Evolutionary conservation across 495 filamentous ascomycete species (phyloP), one percentile per base, ranked within the genome.

Genomic region (Aspergillus steynii): DNA sequence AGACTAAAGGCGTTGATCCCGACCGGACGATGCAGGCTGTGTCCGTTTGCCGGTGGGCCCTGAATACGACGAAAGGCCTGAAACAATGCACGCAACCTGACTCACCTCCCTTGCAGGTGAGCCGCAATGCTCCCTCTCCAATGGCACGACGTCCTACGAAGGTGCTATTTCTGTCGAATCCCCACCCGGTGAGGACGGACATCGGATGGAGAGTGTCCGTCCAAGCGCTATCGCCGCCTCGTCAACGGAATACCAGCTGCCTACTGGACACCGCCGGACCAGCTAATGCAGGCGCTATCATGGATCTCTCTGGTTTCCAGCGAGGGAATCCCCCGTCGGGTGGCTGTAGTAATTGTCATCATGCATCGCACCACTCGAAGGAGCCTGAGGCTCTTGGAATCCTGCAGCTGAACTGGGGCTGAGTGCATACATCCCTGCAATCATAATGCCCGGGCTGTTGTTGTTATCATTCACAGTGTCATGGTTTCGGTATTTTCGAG

Each of bases 21-120:
- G 8, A 12, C 5, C 12, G 37, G 37, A 14, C 14, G 37, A 50
- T 29, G 32, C 50, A 49, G 29, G 15, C 45, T 49, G 29, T 29
- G 42, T 57, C 29, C 15, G 37, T 56, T 20, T 56, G 14, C 25
- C 20, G 15, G 34, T 46, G 55, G 55, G 45, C 28, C 55, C 55
- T 20, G 27, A 29, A 57, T 57, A 57, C 55, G 55, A 57, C 46
- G 14, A 10, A 29, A 50, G 27, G 55, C 27, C 45, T 31, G 26
- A 57, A 26, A 46, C 53, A 55, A 6, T n/a, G 10, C n/a, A 29
- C n/a, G 9, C n/a, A 53, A 5, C 14, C 46, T 47, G 37, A 55
- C 25, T 47, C 53, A 55, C 46, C 10, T 29, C 9, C 3, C 9
- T 55, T 26, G 53, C 27, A 34, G 34, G 53, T 20, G 20, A 45